These are phyloP conservation scores for Samsoniella hepiali DNA, from an alignment of 2,329 filamentous ascomycete species.

Conservation along the genomic window DNA sequence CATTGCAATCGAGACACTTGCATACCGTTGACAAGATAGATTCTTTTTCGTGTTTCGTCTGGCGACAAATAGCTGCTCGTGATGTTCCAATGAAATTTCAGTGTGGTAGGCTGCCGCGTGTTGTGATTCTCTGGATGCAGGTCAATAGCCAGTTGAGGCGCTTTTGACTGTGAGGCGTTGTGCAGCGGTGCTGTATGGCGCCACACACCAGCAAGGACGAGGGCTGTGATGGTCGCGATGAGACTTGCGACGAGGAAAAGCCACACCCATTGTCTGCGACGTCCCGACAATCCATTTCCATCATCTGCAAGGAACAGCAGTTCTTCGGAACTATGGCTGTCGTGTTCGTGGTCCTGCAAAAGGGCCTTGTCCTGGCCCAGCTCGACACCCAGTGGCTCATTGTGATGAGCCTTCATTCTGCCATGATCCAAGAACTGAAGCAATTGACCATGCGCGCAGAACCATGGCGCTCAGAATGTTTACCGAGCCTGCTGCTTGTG, in stretches of 20 bases:
- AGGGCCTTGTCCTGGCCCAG: background rate
- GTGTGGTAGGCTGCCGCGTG: background rate
- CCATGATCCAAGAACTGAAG: background rate
- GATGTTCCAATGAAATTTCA: conserved; percentile 14
- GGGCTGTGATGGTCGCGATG: background rate
- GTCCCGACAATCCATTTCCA: background rate
- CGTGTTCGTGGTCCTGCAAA: background rate
- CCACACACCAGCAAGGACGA: background rate
- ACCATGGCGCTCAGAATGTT: too few relatives aligned
- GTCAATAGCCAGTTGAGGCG: conserved; percentile 1
- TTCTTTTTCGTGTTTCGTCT: conserved; percentile 8
- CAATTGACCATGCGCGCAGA: background rate
- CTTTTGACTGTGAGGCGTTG: background rate
- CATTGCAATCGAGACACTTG: background rate
- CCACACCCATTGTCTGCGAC: background rate
- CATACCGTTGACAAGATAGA: conserved; percentile 19
- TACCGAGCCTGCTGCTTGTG: too few relatives aligned
- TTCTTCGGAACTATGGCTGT: background rate
- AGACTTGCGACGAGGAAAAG: background rate
- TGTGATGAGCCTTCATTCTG: background rate
- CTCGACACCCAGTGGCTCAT: background rate
- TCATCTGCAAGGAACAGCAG: background rate
- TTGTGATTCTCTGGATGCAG: conserved; percentile 1
- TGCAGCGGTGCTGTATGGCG: background rate
- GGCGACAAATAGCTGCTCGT: background rate